These are phyloP conservation scores for Phanerochaete carnosa DNA, from an alignment of 768 basidiomycete genomes.

Conservation along the genomic window DNA sequence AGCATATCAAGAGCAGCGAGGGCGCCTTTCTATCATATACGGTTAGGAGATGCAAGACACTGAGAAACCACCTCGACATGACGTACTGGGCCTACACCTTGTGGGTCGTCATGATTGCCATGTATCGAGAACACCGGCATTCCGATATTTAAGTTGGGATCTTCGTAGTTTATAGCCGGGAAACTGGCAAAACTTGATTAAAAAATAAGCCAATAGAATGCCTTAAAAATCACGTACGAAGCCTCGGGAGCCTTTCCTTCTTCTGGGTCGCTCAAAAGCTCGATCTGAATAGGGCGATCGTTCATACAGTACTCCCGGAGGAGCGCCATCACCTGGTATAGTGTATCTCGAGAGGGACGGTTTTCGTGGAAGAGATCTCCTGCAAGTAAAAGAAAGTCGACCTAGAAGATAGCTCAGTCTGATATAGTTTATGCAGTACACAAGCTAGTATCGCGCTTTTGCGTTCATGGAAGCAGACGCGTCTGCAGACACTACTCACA, in stretches of 20 bases:
- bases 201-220: neutral
- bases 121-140: conserved; percentile 99
- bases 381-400: conserved; percentile 92
- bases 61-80: too few species aligned
- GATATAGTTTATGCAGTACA: conserved; percentile 2
- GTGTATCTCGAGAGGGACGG: conserved; percentile 83
- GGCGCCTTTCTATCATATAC: conserved; percentile 72
- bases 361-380: conserved; percentile 99
- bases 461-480: neutral
- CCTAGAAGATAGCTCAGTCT: conserved; percentile 41
- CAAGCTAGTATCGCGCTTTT: conserved; percentile 1
- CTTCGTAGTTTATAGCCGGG: conserved; percentile 96
- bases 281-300: conserved; percentile 85
- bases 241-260: conserved; percentile 86
- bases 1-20: conserved; percentile 93
- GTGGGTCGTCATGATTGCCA: conserved; percentile 98
- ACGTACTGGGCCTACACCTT: conserved; percentile 87
- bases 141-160: conserved; percentile 89
- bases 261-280: conserved; percentile 88
- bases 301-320: conserved; percentile 89
- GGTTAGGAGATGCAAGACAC: neutral
- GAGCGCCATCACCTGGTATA: conserved; percentile 87
- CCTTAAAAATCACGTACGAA: conserved; percentile 50
- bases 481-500: conserved; percentile 41
- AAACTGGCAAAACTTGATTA: conserved; percentile 53